phyloP scores from a whole-genome alignment of 2,329 filamentous ascomycete genomes.

The Fusarium hostae region DNA sequence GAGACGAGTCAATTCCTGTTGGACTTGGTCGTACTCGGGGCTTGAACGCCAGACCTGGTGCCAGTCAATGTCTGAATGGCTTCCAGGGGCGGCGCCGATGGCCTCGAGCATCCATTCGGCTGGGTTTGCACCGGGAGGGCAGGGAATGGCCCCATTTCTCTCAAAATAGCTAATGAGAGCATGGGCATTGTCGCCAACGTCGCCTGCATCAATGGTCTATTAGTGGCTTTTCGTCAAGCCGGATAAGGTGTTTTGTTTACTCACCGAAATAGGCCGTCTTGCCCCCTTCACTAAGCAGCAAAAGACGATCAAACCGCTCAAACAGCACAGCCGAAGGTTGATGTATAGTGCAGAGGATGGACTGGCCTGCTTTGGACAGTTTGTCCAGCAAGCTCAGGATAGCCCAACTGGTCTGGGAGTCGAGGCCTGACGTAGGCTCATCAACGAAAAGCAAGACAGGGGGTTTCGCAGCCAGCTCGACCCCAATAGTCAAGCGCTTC shows the following conservation, averaged over 20 bases:
- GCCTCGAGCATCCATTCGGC: conserved; percentile 44
- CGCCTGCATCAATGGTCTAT: conserved; percentile 41
- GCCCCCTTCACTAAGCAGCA: conserved; percentile 54
- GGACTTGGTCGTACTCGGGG: conserved; percentile 59
- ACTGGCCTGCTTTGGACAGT: conserved; percentile 62
- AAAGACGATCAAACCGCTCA: conserved; percentile 65
- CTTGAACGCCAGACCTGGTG: conserved; percentile 50
- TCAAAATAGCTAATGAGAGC: conserved; percentile 37
- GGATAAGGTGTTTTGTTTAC: conserved; percentile 71
- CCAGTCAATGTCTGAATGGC: conserved; percentile 37
- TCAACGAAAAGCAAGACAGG: conserved; percentile 64
- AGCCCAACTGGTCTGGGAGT: conserved; percentile 73
- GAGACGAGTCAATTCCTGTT: conserved; percentile 37
- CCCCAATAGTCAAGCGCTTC: conserved; percentile 62
- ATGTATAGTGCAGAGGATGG: conserved; percentile 63
- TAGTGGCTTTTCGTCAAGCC: too few species aligned
- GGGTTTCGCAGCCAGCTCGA: conserved; percentile 57
- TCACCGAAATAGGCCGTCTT: conserved; percentile 85
- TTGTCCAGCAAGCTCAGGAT: conserved; percentile 77
- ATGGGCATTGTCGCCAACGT: conserved; percentile 40
- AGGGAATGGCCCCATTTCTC: conserved; percentile 24
- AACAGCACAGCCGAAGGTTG: conserved; percentile 55
- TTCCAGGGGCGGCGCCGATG: conserved; percentile 41
- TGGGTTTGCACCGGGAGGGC: conserved; percentile 38
- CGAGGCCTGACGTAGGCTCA: conserved; percentile 66